These are phyloP conservation scores for Themeda triandra DNA, from an alignment of 176 grass and related monocot genomes.

Conservation along the genomic window DNA sequence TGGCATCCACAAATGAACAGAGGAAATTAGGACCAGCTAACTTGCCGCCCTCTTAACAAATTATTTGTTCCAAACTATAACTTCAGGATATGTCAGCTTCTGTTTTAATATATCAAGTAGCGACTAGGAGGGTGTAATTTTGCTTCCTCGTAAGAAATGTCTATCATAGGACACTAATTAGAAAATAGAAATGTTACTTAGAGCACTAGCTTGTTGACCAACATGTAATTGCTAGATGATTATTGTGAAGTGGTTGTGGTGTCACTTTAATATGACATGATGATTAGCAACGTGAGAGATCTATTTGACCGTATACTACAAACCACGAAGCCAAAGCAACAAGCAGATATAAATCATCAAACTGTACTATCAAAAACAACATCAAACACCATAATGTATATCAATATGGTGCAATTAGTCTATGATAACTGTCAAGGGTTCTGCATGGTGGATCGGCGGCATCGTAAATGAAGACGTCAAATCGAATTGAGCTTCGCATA, in stretches of 20 bases:
- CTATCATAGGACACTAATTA: not conserved
- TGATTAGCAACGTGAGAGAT: not conserved
- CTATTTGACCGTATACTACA: not conserved
- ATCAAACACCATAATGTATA: slow-evolving; percentile 1
- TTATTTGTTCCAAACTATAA: slow-evolving; percentile 7
- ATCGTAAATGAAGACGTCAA: not conserved
- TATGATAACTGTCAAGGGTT: not conserved
- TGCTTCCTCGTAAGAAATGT: not conserved
- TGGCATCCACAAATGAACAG: not conserved
- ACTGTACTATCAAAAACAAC: not conserved
- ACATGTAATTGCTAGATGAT: not conserved
- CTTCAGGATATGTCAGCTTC: not conserved
- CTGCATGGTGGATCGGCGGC: not conserved
- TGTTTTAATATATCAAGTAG: slow-evolving; percentile 7
- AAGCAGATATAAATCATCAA: not conserved
- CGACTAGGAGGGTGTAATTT: not conserved
- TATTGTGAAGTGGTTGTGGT: not conserved
- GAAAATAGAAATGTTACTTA: not conserved
- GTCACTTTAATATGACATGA: not conserved
- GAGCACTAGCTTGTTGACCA: not conserved
- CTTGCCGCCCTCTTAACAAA: not conserved
- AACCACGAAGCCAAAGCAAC: not conserved
- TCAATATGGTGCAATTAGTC: not conserved
- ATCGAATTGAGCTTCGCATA: not conserved
- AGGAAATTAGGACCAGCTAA: not conserved